A percentile compares a stretch with the other conserved stretches of the same genome.
Conservation (phyloP, 2,329 filamentous ascomycete genomes). For the Fusarium denticulatum region DNA sequence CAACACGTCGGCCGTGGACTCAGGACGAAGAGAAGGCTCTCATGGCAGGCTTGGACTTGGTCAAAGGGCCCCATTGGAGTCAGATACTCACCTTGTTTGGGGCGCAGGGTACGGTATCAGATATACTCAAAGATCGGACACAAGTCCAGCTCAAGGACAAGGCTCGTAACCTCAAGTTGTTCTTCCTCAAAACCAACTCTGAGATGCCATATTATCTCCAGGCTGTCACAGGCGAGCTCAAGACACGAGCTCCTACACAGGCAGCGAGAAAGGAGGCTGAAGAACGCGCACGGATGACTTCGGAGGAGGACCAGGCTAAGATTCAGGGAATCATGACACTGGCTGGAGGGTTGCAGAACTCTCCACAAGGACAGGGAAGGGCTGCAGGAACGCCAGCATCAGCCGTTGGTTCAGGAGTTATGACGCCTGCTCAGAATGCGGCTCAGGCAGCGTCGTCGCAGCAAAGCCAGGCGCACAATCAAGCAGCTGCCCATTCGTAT, state of each 20-base stretch:
- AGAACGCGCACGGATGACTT: constrained; percentile 66
- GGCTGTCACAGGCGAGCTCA: constrained; percentile 88
- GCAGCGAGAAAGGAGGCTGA: constrained; percentile 76
- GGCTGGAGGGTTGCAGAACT: constrained; percentile 62
- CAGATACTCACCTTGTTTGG: constrained; percentile 90
- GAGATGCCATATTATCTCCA: constrained; percentile 90
- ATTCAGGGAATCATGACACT: constrained; percentile 69
- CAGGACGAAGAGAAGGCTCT: constrained; percentile 90
- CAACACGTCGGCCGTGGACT: constrained; percentile 82
- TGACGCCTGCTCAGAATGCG: constrained; percentile 48
- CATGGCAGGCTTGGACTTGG: constrained; percentile 87
- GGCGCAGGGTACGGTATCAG: constrained; percentile 79
- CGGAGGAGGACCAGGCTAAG: constrained; percentile 68
- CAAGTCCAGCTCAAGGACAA: constrained; percentile 95
- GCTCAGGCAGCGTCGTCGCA: constrained; percentile 42
- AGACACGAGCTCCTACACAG: constrained; percentile 81
- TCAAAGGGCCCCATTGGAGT: constrained; percentile 93
- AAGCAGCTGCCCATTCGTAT: constrained; percentile 25
- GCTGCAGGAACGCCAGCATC: constrained; percentile 37
- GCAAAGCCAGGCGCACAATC: constrained; percentile 27
- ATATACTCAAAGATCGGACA: constrained; percentile 86
- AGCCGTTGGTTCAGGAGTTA: constrained; percentile 44
- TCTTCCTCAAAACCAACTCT: constrained; percentile 90
- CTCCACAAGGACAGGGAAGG: constrained; percentile 46
- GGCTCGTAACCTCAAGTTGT: constrained; percentile 87